Percentiles rank a stretch among this genome's conserved stretches.
Evolutionary conservation across 179 eudicot species (phyloP).

Genomic region (Amaranthus tricolor): DNA sequence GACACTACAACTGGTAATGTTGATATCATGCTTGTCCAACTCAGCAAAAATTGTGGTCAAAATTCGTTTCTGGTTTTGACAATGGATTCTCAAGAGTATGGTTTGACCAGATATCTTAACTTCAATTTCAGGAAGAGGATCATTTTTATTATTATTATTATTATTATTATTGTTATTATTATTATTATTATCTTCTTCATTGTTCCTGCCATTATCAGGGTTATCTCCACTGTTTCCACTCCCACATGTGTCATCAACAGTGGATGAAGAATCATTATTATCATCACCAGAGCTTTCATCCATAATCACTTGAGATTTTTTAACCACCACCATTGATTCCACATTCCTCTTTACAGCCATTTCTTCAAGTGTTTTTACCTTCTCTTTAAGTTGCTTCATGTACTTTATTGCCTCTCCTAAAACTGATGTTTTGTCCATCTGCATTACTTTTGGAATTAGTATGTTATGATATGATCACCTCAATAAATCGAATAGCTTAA

Average conservation of each 20-base stretch:
- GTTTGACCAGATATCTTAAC: conserved; percentile 5
- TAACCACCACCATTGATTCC: background rate
- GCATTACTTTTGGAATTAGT: background rate
- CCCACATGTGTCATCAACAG: background rate
- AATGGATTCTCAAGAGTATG: conserved; percentile 12
- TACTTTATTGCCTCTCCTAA: conserved; percentile 17
- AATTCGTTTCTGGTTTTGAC: conserved; percentile 6
- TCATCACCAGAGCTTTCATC: background rate
- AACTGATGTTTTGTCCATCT: conserved; percentile 18
- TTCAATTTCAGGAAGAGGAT: conserved; percentile 19
- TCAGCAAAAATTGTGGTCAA: background rate
- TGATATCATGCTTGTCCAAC: conserved; percentile 10
- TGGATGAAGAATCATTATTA: background rate
- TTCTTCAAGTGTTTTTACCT: conserved; percentile 12
- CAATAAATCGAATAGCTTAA: background rate
- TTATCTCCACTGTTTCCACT: background rate
- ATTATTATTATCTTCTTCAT: background rate
- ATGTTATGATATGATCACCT: background rate
- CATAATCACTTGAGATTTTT: background rate
- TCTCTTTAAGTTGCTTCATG: conserved; percentile 13
- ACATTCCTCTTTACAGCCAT: background rate
- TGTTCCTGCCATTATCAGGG: background rate
- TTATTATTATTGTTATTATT: background rate
- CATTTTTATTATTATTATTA: background rate
- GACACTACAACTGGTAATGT: background rate